Evolutionary conservation across 2,329 filamentous ascomycete genomes (phyloP).

Genomic region (Trichoderma semiorbis): DNA sequence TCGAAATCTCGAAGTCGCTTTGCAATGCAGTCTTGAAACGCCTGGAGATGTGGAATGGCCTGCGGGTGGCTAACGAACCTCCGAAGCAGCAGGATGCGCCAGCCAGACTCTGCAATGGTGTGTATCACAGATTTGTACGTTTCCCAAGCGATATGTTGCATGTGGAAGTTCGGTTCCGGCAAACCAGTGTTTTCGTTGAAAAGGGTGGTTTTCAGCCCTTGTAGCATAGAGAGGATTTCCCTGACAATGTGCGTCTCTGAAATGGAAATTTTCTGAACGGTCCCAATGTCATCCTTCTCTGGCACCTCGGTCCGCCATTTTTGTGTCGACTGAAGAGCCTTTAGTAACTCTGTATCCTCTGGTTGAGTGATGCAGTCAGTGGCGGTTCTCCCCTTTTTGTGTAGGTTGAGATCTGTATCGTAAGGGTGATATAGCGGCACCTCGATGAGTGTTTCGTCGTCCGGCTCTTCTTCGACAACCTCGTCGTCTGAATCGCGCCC

Average conservation of each 20-base stretch:
- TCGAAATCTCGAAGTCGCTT: constrained; percentile 58
- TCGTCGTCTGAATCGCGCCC: constrained; percentile 61
- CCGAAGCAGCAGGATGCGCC: constrained; percentile 45
- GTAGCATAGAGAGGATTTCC: constrained; percentile 81
- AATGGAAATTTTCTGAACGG: constrained; percentile 44
- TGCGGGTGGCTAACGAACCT: constrained; percentile 43
- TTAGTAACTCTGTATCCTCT: constrained; percentile 32
- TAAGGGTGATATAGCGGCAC: constrained; percentile 32
- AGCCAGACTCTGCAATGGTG: constrained; percentile 46
- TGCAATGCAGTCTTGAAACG: constrained; percentile 63
- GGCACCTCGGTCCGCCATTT: constrained; percentile 34
- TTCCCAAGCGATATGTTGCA: constrained; percentile 48
- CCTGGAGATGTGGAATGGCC: constrained; percentile 60
- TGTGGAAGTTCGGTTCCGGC: constrained; percentile 42
- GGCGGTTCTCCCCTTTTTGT: constrained; percentile 25
- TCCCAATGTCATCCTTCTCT: constrained; percentile 34
- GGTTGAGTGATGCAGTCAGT: constrained; percentile 35
- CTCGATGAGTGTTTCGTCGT: constrained; percentile 35
- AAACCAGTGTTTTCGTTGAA: constrained; percentile 48
- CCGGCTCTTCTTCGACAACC: constrained; percentile 33
- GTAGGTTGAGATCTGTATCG: constrained; percentile 21
- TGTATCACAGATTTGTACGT: constrained; percentile 47
- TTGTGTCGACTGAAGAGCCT: constrained; percentile 33
- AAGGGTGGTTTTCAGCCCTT: constrained; percentile 70
- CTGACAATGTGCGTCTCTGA: constrained; percentile 71